Conservation (phyloP, 345 rosid species). For the Erodium maritimum region DNA sequence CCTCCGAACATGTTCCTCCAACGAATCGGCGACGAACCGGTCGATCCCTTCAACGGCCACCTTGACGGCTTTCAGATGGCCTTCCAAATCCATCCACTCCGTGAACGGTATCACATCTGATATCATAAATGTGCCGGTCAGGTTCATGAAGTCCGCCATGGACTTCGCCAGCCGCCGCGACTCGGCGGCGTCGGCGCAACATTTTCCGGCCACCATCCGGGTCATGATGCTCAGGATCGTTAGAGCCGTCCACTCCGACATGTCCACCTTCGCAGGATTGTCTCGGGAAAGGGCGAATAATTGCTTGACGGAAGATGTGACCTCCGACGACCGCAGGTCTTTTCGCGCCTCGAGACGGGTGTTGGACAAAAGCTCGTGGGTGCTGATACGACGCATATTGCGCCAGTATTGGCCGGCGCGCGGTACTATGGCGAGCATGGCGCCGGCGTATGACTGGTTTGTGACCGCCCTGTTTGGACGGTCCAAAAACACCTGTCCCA, state of each 20-base stretch:
- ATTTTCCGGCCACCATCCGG: constrained; percentile 39
- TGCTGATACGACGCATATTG: too few species aligned
- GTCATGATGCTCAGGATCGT: constrained; percentile 44
- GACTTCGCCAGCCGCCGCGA: constrained; percentile 34
- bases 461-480: too few species aligned
- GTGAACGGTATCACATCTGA: constrained; percentile 49
- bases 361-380: too few species aligned
- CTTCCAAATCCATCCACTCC: constrained; percentile 44
- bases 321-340: too few species aligned
- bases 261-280: constrained; percentile 7
- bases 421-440: too few species aligned
- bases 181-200: constrained; percentile 29
- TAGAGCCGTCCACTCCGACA: constrained; percentile 30
- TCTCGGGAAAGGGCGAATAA: too few species aligned
- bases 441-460: too few species aligned
- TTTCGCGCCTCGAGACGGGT: too few species aligned
- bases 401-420: too few species aligned
- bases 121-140: constrained; percentile 23
- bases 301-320: too few species aligned
- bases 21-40: constrained; percentile 31
- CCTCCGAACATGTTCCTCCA: constrained; percentile 36
- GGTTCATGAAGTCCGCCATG: constrained; percentile 22
- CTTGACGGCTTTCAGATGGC: constrained; percentile 37
- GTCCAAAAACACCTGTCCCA: too few species aligned
- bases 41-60: constrained; percentile 34